phyloP scores from a whole-genome alignment of 176 grass and related monocot genomes.

The Triticum urartu region DNA sequence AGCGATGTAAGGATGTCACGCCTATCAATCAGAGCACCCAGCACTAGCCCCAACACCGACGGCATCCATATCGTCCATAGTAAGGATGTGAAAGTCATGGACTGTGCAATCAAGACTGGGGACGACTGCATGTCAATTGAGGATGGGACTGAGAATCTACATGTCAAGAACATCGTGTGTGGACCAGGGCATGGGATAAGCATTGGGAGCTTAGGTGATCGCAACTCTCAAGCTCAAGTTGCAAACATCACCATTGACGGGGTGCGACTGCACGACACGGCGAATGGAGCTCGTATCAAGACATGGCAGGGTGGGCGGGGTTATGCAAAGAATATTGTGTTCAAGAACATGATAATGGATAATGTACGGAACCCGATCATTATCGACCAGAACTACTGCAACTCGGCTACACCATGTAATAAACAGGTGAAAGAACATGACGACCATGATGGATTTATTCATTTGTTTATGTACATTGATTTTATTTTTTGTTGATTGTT shows the following conservation, averaged over 20 bases:
- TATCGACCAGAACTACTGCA: conserved; percentile 62
- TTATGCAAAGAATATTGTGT: conserved; percentile 51
- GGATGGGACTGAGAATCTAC: conserved; percentile 24
- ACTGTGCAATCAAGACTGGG: conserved; percentile 31
- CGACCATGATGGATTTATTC: not conserved
- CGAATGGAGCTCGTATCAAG: conserved; percentile 68
- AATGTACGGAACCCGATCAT: conserved; percentile 59
- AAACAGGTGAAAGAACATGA: conserved; percentile 20
- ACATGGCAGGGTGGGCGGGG: conserved; percentile 52
- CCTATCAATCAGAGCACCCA: conserved; percentile 25
- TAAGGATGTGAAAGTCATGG: conserved; percentile 1
- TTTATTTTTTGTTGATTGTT: no score
- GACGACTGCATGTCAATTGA: conserved; percentile 46
- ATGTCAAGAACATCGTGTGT: conserved; percentile 23
- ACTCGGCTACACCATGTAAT: conserved; percentile 34
- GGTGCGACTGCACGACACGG: conserved; percentile 31
- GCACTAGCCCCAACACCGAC: conserved; percentile 34
- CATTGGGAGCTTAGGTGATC: conserved; percentile 63
- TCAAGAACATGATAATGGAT: conserved; percentile 58
- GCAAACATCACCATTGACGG: conserved; percentile 34
- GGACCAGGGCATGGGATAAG: conserved; percentile 48
- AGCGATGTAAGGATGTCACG: not conserved
- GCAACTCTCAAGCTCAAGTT: conserved; percentile 44
- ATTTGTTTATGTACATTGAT: not conserved
- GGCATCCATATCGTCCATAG: conserved; percentile 40